Conservation (phyloP, 352 stramenopile species). For the Globisporangium sylvaticum region DNA sequence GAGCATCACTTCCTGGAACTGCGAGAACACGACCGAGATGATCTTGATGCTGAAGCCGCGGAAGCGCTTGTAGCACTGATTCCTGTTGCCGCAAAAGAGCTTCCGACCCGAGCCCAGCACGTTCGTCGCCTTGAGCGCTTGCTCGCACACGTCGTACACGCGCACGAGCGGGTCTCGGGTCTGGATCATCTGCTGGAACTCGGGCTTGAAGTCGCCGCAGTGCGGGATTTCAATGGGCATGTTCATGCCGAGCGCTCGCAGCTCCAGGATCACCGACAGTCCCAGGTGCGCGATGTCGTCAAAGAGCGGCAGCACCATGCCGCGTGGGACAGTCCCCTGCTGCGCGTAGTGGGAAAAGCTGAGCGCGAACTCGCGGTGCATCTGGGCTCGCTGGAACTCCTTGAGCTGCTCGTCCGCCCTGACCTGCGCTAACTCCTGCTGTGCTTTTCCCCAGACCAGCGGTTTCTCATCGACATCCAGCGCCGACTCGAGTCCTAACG, state of each 20-base stretch:
- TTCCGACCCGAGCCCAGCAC: conserved; percentile 18
- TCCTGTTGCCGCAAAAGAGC: conserved; percentile 50
- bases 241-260: conserved; percentile 47
- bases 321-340: conserved; percentile 28
- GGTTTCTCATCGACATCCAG: neutral
- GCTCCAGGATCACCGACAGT: conserved; percentile 57
- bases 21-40: conserved; percentile 54
- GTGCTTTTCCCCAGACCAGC: neutral
- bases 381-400: neutral
- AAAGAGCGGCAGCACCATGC: conserved; percentile 64
- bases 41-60: conserved; percentile 68
- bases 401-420: neutral
- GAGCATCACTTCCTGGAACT: conserved; percentile 70
- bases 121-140: conserved; percentile 27
- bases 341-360: conserved; percentile 18
- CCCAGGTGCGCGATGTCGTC: conserved; percentile 55
- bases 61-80: conserved; percentile 42
- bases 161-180: conserved; percentile 38
- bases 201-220: conserved; percentile 53
- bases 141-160: conserved; percentile 64
- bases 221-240: conserved; percentile 67
- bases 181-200: conserved; percentile 32
- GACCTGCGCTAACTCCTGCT: neutral
- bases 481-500: conserved; percentile 6
- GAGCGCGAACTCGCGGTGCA: conserved; percentile 16